Evolutionary conservation across 768 basidiomycete genomes (phyloP).

Genomic region (Termitomyces sp.): DNA sequence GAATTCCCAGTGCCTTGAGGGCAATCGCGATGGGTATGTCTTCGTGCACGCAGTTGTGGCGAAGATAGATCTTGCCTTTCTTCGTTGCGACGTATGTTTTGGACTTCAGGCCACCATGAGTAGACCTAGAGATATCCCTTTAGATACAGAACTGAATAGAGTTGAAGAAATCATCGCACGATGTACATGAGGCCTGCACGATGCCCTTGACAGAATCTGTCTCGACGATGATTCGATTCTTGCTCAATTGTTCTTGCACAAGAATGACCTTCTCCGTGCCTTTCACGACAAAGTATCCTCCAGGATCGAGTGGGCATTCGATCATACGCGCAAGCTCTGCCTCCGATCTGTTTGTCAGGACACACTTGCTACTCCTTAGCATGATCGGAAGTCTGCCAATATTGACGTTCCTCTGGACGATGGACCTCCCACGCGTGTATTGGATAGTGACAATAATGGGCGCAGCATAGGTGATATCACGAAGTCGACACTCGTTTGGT

Average conservation of each 20-base stretch:
- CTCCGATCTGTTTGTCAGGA: conserved; percentile 74
- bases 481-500: conserved; percentile 94
- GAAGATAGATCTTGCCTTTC: conserved; percentile 91
- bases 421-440: conserved; percentile 89
- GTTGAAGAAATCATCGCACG: conserved; percentile 54
- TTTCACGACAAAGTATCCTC: conserved; percentile 99
- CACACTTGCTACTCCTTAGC: conserved; percentile 94
- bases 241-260: conserved; percentile 97
- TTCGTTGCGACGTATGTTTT: conserved; percentile 98
- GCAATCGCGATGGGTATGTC: conserved; percentile 96
- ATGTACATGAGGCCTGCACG: conserved; percentile 95
- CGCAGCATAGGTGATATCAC: conserved; percentile 93
- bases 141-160: background rate
- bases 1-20: conserved; percentile 93
- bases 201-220: conserved; percentile 85
- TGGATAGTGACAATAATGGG: conserved; percentile 93
- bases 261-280: conserved; percentile 99
- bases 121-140: conserved; percentile 48
- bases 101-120: conserved; percentile 85
- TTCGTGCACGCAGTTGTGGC: conserved; percentile 97
- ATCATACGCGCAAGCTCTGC: conserved; percentile 89
- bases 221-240: conserved; percentile 99
- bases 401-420: conserved; percentile 83
- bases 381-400: conserved; percentile 95
- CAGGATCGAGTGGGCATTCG: conserved; percentile 97